phyloP scores from a whole-genome alignment of 2,329 filamentous ascomycete genomes.

The Cladosporium sp. region DNA sequence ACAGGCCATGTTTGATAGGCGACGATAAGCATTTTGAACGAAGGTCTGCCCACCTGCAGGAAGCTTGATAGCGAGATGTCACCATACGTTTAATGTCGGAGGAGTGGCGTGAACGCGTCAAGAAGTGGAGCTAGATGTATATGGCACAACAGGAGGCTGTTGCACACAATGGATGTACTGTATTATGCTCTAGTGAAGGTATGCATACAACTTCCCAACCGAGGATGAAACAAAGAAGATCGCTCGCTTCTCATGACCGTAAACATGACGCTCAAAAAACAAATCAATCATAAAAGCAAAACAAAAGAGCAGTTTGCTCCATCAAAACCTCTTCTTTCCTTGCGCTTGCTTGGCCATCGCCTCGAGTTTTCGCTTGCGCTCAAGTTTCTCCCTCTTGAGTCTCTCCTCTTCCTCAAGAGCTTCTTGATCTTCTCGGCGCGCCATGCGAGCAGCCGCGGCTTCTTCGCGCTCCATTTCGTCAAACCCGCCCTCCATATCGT shows the following conservation, averaged over 20 bases:
- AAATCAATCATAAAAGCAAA: slow-evolving; percentile 5
- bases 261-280: slow-evolving; percentile 13
- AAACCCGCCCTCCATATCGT: slow-evolving; percentile 74
- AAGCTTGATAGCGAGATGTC: too few species aligned
- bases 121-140: too few species aligned
- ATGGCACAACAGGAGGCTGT: too few species aligned
- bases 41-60: too few species aligned
- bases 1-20: too few species aligned
- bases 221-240: neutral
- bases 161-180: too few species aligned
- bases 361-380: slow-evolving; percentile 39
- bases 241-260: slow-evolving; percentile 9
- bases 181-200: neutral
- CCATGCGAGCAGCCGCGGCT: slow-evolving; percentile 55
- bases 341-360: slow-evolving; percentile 30
- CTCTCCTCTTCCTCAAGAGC: slow-evolving; percentile 60
- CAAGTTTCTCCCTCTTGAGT: slow-evolving; percentile 60
- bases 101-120: too few species aligned
- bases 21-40: too few species aligned
- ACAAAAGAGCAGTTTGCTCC: neutral
- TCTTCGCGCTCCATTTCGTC: slow-evolving; percentile 74
- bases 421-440: slow-evolving; percentile 63
- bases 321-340: slow-evolving; percentile 25
- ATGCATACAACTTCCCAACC: neutral
- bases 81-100: too few species aligned